These are phyloP conservation scores for Pythium biforme DNA, from an alignment of 352 stramenopile species.

Conservation along the genomic window DNA sequence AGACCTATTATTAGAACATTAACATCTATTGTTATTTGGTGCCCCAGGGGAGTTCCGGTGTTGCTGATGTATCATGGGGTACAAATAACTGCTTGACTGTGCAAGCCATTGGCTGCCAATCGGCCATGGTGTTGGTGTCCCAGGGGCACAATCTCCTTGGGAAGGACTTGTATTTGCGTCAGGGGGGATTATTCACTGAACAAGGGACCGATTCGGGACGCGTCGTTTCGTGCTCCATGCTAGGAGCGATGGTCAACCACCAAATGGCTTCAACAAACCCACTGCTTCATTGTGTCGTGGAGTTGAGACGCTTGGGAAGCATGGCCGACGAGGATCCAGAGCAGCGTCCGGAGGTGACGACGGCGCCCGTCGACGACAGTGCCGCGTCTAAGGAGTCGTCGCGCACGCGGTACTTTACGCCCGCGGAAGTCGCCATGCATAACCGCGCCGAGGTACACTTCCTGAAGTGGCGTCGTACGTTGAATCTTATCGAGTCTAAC, in stretches of 20 bases:
- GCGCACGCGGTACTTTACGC: conserved; percentile 62
- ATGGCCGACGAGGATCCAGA: conserved; percentile 19
- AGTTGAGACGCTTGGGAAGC: background rate
- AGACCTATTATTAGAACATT: background rate
- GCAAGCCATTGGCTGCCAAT: background rate
- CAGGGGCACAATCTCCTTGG: background rate
- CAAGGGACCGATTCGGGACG: conserved; percentile 6
- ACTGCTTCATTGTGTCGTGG: background rate
- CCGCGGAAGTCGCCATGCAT: conserved; percentile 74
- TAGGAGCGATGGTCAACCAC: conserved; percentile 1
- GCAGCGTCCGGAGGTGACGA: background rate
- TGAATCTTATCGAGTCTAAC: too few species aligned
- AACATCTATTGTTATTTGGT: background rate
- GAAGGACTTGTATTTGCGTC: background rate
- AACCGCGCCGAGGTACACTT: conserved; percentile 83
- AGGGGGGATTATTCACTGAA: background rate
- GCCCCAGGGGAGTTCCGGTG: background rate
- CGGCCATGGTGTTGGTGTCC: background rate
- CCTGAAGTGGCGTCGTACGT: too few species aligned
- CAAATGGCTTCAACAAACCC: conserved; percentile 11
- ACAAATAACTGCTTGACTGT: too few species aligned
- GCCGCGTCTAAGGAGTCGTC: conserved; percentile 1
- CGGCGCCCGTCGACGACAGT: background rate
- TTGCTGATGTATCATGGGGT: too few species aligned
- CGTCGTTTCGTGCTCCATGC: conserved; percentile 15